A percentile compares a stretch with the other conserved stretches of the same genome.
Conservation (phyloP, 148 eudicot species). For the Salicornia ramosissima region DNA sequence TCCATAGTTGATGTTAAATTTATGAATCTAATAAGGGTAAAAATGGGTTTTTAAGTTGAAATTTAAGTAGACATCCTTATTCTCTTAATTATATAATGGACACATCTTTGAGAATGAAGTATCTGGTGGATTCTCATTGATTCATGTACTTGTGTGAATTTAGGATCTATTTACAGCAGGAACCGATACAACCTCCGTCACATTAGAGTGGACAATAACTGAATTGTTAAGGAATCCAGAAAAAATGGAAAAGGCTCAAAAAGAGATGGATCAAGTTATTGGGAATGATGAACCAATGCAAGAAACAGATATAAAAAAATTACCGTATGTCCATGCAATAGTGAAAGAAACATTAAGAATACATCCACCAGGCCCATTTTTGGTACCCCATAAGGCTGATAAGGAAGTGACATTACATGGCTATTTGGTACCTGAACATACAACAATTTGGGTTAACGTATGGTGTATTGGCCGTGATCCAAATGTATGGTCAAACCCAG, state of each 20-base stretch:
- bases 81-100: too few species aligned
- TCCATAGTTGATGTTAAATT: too few species aligned
- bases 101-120: too few species aligned
- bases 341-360: constrained; percentile 25
- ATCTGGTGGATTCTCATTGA: too few species aligned
- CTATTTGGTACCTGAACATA: constrained; percentile 20
- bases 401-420: constrained; percentile 17
- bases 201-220: constrained; percentile 38
- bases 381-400: constrained; percentile 26
- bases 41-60: too few species aligned
- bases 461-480: constrained; percentile 30
- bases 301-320: constrained; percentile 22
- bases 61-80: too few species aligned
- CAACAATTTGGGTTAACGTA: constrained; percentile 30
- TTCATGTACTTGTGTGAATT: neutral
- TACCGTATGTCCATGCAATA: constrained; percentile 33
- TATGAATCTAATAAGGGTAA: too few species aligned
- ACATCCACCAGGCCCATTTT: constrained; percentile 30
- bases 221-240: constrained; percentile 21
- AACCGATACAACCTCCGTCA: constrained; percentile 28
- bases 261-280: constrained; percentile 25
- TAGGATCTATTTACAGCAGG: constrained; percentile 37
- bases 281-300: constrained; percentile 17
- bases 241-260: constrained; percentile 21
- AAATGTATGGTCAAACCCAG: constrained; percentile 20